Evolutionary conservation across 148 eudicot species (phyloP).

Genomic region (Polygonum aviculare): DNA sequence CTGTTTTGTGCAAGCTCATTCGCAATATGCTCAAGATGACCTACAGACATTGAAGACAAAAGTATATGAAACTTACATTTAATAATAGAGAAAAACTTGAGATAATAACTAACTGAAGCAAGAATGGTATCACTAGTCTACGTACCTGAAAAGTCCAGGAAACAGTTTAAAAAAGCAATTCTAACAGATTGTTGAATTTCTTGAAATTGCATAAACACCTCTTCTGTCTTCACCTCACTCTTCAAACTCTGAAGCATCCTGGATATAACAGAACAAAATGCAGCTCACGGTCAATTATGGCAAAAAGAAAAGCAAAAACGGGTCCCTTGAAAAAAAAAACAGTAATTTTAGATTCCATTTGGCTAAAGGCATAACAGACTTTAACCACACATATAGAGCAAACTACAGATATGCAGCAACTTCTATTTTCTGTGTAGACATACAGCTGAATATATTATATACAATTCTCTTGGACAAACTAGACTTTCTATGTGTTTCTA

Average conservation of each 20-base stretch:
- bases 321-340: background rate
- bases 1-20: conserved; percentile 52
- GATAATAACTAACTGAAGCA: background rate
- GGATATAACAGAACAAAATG: conserved; percentile 17
- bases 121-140: conserved; percentile 7
- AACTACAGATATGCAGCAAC: background rate
- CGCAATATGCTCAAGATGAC: conserved; percentile 82
- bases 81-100: background rate
- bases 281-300: background rate
- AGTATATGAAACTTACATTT: background rate
- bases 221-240: conserved; percentile 77
- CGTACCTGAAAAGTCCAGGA: conserved; percentile 88
- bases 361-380: background rate
- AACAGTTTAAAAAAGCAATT: conserved; percentile 78
- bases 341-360: background rate
- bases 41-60: conserved; percentile 22
- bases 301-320: background rate
- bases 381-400: background rate
- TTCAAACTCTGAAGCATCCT: conserved; percentile 81
- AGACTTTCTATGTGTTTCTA: background rate
- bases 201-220: conserved; percentile 61
- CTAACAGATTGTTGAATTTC: conserved; percentile 95
- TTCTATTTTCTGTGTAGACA: background rate
- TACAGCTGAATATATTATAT: background rate
- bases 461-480: background rate